phyloP scores from a whole-genome alignment of 345 rosid species.

The Garcia nutans region DNA sequence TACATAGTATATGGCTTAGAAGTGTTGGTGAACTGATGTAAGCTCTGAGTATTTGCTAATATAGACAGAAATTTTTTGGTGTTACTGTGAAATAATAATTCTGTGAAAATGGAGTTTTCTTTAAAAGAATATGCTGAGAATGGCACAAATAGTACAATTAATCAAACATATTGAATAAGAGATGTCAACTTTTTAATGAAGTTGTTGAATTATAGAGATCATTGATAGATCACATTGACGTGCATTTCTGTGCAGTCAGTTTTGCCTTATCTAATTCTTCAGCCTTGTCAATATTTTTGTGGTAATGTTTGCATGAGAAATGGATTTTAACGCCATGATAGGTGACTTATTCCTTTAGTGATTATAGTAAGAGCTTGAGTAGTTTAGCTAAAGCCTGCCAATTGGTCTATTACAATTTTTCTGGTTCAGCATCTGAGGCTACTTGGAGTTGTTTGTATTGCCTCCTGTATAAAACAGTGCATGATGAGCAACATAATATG shows the following conservation, averaged over 20 bases:
- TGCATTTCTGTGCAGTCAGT: neutral
- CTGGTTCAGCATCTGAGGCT: neutral
- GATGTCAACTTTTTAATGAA: neutral
- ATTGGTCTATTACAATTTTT: neutral
- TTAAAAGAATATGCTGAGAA: neutral
- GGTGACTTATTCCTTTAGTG: neutral
- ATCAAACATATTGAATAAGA: neutral
- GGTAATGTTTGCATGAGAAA: neutral
- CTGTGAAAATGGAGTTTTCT: neutral
- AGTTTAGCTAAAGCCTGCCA: neutral
- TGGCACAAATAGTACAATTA: neutral
- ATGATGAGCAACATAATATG: neutral
- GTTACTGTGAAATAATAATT: neutral
- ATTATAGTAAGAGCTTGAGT: neutral
- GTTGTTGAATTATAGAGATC: neutral
- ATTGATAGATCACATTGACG: too few species aligned
- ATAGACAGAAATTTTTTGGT: too few species aligned
- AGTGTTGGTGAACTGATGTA: neutral
- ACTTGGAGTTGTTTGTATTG: neutral
- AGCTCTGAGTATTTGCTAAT: neutral
- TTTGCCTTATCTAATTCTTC: neutral
- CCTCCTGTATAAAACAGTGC: neutral
- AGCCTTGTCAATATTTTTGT: too few species aligned
- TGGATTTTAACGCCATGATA: neutral
- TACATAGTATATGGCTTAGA: neutral